These are phyloP conservation scores for Podospora comata DNA, from an alignment of 495 filamentous ascomycete species.

Conservation along the genomic window DNA sequence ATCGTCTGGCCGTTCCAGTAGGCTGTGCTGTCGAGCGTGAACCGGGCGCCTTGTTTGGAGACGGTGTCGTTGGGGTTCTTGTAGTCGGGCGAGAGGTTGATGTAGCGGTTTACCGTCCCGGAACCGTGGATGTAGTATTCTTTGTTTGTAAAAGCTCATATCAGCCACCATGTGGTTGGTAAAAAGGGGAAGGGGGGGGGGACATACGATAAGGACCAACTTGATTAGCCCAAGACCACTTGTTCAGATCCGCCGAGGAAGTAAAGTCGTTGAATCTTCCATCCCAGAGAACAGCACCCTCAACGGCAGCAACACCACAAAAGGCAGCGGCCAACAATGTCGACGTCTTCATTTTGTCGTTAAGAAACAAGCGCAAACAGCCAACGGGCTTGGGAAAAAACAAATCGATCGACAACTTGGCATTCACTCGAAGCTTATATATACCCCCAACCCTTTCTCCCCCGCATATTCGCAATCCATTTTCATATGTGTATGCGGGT, in stretches of 20 bases:
- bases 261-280: conserved; percentile 58
- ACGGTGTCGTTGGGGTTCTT: conserved; percentile 65
- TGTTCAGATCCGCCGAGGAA: conserved; percentile 49
- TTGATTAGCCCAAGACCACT: conserved; percentile 64
- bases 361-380: not conserved
- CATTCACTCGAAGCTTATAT: not conserved
- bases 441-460: not conserved
- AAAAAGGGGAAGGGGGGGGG: not conserved
- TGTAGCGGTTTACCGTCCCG: conserved; percentile 52
- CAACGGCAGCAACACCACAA: conserved; percentile 15
- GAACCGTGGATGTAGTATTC: conserved; percentile 70
- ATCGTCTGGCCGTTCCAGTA: conserved; percentile 59
- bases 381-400: not conserved
- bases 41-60: conserved; percentile 62
- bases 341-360: not conserved
- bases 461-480: not conserved
- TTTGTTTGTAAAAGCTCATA: not conserved
- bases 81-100: conserved; percentile 52
- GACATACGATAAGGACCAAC: conserved; percentile 55
- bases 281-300: conserved; percentile 55
- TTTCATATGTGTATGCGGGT: not conserved
- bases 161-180: no score
- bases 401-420: not conserved
- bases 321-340: conserved; percentile 13
- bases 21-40: conserved; percentile 62